Base-by-base conservation (phyloP, 2,329 filamentous ascomycete species). In the Botrytis sinoallii region DNA sequence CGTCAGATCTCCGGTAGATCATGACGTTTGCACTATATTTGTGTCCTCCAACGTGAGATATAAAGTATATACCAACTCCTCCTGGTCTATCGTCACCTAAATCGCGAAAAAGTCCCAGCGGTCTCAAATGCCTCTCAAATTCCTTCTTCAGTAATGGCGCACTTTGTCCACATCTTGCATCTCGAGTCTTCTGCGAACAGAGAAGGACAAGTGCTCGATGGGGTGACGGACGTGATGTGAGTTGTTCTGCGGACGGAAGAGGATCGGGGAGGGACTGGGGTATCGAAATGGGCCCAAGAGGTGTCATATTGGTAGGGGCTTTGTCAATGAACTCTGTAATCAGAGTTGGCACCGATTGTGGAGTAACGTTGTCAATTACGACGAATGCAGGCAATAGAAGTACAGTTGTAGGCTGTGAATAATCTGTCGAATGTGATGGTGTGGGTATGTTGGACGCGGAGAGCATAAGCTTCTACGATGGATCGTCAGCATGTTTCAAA, bases 21-120 rank as follows among this genome's bases (percentile, higher is more conserved):
- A 99, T 93, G 78, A 98, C 90, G 79, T 99, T 99, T 42, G 96
- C 96, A 65, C 91, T 91, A 84, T 97, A 98, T 85, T 98, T 98
- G 85, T 99, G 96, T 0, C 96, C 96, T 42, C 96, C 96, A 4
- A 98, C 94, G 81, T 99, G 96, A 77, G 91, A 95, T 80, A 98
- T 97, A 81, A 98, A 98, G 84, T 97, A 97, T 77, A 99, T 93
- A 0, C 94, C 95, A 9, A 98, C 95, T 20, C 96, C 96, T 18
- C 95, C 95, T 0, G 95, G 94, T 74, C 96, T 85, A 82, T 94
- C 91, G 81, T 99, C 96, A 80, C 97, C 90, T 65, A 96, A 84
- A 81, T 98, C 95, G 44, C 96, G 90, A 82, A 92, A 95, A 32
- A 99, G 84, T 0, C 94, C 95, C 20, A 97, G 85, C 1, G 93